Evolutionary conservation across 768 basidiomycete genomes (phyloP), one percentile per base, ranked within the genome.

Genomic region (Strobilomyces dryophilus): DNA sequence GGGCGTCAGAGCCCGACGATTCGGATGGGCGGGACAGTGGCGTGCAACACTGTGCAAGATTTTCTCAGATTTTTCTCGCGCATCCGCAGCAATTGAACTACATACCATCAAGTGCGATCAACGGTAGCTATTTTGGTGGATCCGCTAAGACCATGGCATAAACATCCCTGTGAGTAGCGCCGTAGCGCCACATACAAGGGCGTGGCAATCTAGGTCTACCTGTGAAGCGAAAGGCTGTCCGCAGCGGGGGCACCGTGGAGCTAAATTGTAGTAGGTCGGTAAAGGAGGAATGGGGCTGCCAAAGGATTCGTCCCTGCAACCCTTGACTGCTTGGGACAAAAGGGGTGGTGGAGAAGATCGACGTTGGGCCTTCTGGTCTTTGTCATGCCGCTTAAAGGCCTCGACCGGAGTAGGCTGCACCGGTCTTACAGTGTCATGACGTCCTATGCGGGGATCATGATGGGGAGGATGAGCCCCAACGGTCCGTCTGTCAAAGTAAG

Each of bases 161-260:
- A 29, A 29, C 29, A 29, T 29, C 29, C 29, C 29, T 29, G 29
- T 29, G 29, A 29, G 29, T 6, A 29, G 29, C 29, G 29, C 29
- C 29, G 9, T 9, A 29, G 29, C 29, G 29, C 29, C 29, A 29
- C 29, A 29, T 29, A 29, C 29, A 29, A 29, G 6, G 29, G 29
- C 9, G 29, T 29, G 29, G 29, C 9, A 29, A 29, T 29, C 29
- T 29, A 29, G 29, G 29, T 29, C 29, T 29, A 6, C 29, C 29
- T 29, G 29, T 29, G 29, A 29, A 20, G 36, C 5, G 21, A 57
- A 57, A 3, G 15, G n/a, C 3, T 53, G 26, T 24, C 21, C 27
- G n/a, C 63, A 64, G n/a, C 61, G 64, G 35, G 31, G 20, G 37
- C 64, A 66, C 17, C 20, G 41, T 17, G 45, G 40, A 14, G 20